These are phyloP conservation scores for Deinandra increscens DNA, from an alignment of 129 eudicot genomes.

Conservation along the genomic window DNA sequence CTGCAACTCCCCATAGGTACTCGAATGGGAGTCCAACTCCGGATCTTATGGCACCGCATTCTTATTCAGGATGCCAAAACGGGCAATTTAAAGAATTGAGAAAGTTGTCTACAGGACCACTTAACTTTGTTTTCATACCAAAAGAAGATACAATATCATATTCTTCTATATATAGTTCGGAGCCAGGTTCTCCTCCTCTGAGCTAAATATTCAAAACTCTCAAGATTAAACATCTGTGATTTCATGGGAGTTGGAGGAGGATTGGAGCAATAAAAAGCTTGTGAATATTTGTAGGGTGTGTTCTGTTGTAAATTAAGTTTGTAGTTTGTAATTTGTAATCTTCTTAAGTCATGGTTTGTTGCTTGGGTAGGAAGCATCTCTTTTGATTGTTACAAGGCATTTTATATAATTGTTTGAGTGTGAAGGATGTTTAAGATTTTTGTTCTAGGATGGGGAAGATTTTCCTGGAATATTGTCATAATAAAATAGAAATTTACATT, in stretches of 20 bases:
- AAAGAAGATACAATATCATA: slow-evolving; percentile 78
- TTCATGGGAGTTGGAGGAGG: slow-evolving; percentile 19
- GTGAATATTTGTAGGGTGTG: slow-evolving; percentile 23
- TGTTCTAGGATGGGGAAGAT: not conserved
- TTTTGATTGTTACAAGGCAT: slow-evolving; percentile 5
- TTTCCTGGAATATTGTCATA: not conserved
- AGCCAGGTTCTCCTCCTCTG: slow-evolving; percentile 68
- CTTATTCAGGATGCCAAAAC: slow-evolving; percentile 63
- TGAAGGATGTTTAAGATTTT: not conserved
- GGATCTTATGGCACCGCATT: slow-evolving; percentile 64
- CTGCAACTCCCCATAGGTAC: slow-evolving; percentile 60
- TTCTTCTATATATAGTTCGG: slow-evolving; percentile 72
- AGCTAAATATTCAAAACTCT: slow-evolving; percentile 28
- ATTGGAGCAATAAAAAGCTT: slow-evolving; percentile 10
- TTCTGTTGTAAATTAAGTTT: slow-evolving; percentile 20
- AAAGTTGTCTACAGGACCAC: slow-evolving; percentile 61
- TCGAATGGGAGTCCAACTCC: slow-evolving; percentile 52
- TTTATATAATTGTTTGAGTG: not conserved
- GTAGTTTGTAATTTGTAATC: no score
- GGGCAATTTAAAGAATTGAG: slow-evolving; percentile 63
- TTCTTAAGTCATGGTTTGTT: not conserved
- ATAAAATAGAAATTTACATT: not conserved
- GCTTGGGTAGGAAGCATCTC: slow-evolving; percentile 1
- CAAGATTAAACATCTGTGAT: not conserved
- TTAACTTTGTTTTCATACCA: slow-evolving; percentile 60